Evolutionary conservation across 2,329 filamentous ascomycete genomes (phyloP).

Genomic region (Epichloe hybrida): DNA sequence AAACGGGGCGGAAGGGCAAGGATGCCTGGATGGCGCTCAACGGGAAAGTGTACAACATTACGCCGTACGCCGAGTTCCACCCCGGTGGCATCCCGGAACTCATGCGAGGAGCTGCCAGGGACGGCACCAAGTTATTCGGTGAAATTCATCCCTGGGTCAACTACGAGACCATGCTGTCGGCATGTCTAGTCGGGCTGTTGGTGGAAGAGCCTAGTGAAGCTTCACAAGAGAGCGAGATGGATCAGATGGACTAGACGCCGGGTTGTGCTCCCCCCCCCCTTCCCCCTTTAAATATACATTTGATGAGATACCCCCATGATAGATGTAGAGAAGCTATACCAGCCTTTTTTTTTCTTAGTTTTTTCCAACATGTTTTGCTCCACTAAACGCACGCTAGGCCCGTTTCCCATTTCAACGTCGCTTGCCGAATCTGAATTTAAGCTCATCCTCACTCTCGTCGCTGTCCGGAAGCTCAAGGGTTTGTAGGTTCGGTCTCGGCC

Average conservation of each 20-base stretch:
- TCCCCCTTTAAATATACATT: neutral
- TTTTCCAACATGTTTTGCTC: too few species aligned
- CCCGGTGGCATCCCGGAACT: conserved; percentile 73
- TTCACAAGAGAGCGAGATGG: conserved; percentile 31
- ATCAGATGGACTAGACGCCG: conserved; percentile 42
- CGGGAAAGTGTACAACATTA: conserved; percentile 88
- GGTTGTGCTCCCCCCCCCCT: too few species aligned
- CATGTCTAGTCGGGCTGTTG: conserved; percentile 48
- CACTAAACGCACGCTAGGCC: neutral
- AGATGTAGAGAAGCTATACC: neutral
- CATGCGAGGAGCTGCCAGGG: conserved; percentile 45
- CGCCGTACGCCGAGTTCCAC: conserved; percentile 79
- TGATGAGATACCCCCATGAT: conserved; percentile 5
- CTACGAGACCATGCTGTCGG: conserved; percentile 54
- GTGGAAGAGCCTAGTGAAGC: conserved; percentile 40
- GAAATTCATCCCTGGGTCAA: conserved; percentile 62
- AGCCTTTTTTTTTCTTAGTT: neutral
- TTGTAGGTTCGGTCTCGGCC: conserved; percentile 20
- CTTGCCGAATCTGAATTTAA: conserved; percentile 42
- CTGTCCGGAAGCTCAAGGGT: conserved; percentile 23
- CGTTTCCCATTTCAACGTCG: conserved; percentile 22
- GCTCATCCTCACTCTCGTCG: conserved; percentile 41
- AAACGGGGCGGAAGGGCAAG: conserved; percentile 70
- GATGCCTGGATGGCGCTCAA: conserved; percentile 87
- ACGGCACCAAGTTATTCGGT: conserved; percentile 50